Conservation (phyloP, 1,284 basidiomycete genomes). For the Sanghuangporus weigelae region DNA sequence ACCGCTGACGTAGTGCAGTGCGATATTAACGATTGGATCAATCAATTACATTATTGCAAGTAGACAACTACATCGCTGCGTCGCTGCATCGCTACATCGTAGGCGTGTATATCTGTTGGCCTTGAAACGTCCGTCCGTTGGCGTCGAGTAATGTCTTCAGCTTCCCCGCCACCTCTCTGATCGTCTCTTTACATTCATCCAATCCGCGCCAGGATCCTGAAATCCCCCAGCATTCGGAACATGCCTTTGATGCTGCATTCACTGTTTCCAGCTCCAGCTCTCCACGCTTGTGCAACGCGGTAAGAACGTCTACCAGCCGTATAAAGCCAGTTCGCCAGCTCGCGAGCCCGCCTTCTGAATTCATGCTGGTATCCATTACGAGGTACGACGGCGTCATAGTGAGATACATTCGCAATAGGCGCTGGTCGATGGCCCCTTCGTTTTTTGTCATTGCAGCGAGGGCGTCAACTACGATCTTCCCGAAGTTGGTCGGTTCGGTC, state of each 20-base stretch:
- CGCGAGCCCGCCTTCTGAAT: conserved; percentile 46
- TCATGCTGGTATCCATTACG: conserved; percentile 63
- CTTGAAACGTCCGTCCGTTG: conserved; percentile 60
- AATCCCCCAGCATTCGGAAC: conserved; percentile 77
- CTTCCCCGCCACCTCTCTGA: conserved; percentile 53
- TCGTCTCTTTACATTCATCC: conserved; percentile 51
- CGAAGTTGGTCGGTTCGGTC: conserved; percentile 49
- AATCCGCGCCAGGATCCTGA: conserved; percentile 63
- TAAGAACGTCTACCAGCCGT: conserved; percentile 62
- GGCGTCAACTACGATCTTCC: conserved; percentile 48
- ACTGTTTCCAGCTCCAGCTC: conserved; percentile 70
- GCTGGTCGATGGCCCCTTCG: conserved; percentile 50
- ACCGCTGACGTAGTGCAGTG: neutral
- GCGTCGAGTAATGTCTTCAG: conserved; percentile 62
- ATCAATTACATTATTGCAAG: neutral
- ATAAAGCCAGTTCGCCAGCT: conserved; percentile 65
- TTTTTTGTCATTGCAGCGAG: conserved; percentile 47
- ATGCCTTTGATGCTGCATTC: conserved; percentile 65
- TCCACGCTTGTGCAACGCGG: conserved; percentile 55
- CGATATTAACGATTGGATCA: neutral
- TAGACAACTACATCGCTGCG: too few species aligned
- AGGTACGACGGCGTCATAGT: conserved; percentile 70
- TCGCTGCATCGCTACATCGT: neutral
- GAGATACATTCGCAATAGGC: conserved; percentile 55
- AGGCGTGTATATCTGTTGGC: conserved; percentile 61